A percentile compares a stretch with the other conserved stretches of the same genome.
Conservation (phyloP, 192 early-diverging fungal genomes). For the Kappamyces sp. region DNA sequence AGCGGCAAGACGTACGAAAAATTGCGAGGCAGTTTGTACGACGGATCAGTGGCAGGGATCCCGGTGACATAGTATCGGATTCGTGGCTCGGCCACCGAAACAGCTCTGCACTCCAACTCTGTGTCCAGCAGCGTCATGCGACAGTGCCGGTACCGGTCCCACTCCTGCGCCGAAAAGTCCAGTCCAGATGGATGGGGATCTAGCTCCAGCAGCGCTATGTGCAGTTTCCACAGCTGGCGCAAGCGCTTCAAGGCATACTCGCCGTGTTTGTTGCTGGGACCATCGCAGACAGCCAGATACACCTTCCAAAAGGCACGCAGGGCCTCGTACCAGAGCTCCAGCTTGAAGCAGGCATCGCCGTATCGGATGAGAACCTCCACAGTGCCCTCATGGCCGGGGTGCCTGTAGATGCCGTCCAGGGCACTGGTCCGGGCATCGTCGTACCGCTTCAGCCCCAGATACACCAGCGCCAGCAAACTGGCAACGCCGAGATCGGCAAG, state of each 20-base stretch:
- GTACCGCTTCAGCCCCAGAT: slow-evolving; percentile 10
- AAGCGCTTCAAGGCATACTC: background rate
- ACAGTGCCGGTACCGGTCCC: too few relatives aligned
- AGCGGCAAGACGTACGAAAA: slow-evolving; percentile 42
- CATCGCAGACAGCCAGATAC: slow-evolving; percentile 1
- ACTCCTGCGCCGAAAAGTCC: background rate
- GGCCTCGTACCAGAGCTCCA: background rate
- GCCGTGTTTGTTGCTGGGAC: slow-evolving; percentile 1
- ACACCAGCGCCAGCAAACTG: background rate
- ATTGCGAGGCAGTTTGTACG: slow-evolving; percentile 30
- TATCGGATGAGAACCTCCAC: background rate
- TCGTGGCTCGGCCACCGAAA: background rate
- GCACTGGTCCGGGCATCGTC: background rate
- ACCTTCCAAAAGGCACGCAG: slow-evolving; percentile 10
- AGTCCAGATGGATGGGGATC: slow-evolving; percentile 1
- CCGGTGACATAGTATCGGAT: slow-evolving; percentile 1
- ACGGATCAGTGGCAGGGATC: background rate
- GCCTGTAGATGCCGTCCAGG: background rate
- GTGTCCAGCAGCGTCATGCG: too few relatives aligned
- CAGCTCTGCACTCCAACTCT: background rate
- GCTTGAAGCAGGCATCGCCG: slow-evolving; percentile 14
- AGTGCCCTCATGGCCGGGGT: background rate
- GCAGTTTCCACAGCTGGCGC: background rate
- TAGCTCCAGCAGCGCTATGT: background rate
- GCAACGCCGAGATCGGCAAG: too few relatives aligned